phyloP scores from a whole-genome alignment of 768 basidiomycete genomes.

The Phaeotremella fagi region DNA sequence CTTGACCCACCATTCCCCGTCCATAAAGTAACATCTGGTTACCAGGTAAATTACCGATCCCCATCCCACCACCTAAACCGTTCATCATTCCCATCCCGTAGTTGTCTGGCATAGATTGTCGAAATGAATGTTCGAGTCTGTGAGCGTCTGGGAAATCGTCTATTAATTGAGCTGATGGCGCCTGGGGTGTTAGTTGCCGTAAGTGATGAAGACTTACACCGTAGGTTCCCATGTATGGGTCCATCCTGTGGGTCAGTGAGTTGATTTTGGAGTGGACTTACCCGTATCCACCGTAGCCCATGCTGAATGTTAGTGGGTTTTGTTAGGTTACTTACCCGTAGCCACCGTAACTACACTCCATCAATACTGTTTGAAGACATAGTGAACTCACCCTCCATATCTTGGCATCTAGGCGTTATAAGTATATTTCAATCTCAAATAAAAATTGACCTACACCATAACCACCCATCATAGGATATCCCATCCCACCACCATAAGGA shows the following conservation, averaged over 20 bases:
- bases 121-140: slow-evolving; percentile 39
- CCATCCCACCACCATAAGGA: slow-evolving; percentile 4
- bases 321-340: background rate
- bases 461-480: slow-evolving; percentile 10
- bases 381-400: slow-evolving; percentile 19
- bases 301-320: background rate
- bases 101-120: slow-evolving; percentile 34
- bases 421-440: background rate
- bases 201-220: background rate
- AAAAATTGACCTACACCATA: background rate
- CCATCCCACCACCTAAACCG: slow-evolving; percentile 33
- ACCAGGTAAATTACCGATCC: slow-evolving; percentile 36
- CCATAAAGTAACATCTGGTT: slow-evolving; percentile 38
- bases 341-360: background rate
- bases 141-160: slow-evolving; percentile 42
- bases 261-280: background rate
- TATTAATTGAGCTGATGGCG: slow-evolving; percentile 34
- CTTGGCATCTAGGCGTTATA: slow-evolving; percentile 38
- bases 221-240: slow-evolving; percentile 1
- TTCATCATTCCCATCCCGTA: slow-evolving; percentile 34
- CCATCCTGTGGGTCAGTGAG: background rate
- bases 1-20: slow-evolving; percentile 32
- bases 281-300: background rate
- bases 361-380: background rate
- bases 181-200: slow-evolving; percentile 7